Conservation (phyloP, 805 yeast genomes). For the Candida mattraensis region DNA sequence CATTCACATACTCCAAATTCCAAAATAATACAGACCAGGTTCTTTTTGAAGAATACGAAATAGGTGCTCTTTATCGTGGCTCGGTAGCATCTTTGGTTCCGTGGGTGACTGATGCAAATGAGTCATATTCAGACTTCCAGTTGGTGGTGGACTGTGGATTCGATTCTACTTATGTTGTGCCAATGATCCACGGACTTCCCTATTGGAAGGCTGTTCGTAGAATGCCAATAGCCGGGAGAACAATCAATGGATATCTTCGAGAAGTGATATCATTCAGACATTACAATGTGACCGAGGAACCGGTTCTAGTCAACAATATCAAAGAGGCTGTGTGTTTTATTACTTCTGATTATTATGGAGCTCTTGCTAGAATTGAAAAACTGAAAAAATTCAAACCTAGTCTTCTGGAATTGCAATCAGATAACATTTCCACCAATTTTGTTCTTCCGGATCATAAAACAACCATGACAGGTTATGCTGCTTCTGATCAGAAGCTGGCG, state of each 20-base stretch:
- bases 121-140: conserved; percentile 52
- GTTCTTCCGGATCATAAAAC: conserved; percentile 87
- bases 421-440: conserved; percentile 56
- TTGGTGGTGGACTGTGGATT: conserved; percentile 87
- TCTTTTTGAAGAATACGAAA: conserved; percentile 90
- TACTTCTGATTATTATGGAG: conserved; percentile 51
- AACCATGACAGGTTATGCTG: conserved; percentile 65
- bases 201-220: conserved; percentile 76
- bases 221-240: conserved; percentile 83
- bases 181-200: conserved; percentile 76
- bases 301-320: conserved; percentile 76
- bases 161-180: conserved; percentile 83
- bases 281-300: conserved; percentile 91
- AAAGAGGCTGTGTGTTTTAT: conserved; percentile 77
- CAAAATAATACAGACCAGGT: conserved; percentile 88
- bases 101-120: conserved; percentile 43
- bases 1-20: conserved; percentile 76
- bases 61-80: conserved; percentile 66
- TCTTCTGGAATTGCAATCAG: conserved; percentile 23
- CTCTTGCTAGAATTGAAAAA: conserved; percentile 28
- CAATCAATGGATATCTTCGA: conserved; percentile 76
- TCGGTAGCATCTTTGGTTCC: conserved; percentile 63
- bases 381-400: conserved; percentile 22
- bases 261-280: conserved; percentile 88
- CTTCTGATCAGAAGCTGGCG: conserved; percentile 16